Base-by-base conservation (phyloP, 192 early-diverging fungal genomes). In the Jimgerdemannia lactiflua region DNA sequence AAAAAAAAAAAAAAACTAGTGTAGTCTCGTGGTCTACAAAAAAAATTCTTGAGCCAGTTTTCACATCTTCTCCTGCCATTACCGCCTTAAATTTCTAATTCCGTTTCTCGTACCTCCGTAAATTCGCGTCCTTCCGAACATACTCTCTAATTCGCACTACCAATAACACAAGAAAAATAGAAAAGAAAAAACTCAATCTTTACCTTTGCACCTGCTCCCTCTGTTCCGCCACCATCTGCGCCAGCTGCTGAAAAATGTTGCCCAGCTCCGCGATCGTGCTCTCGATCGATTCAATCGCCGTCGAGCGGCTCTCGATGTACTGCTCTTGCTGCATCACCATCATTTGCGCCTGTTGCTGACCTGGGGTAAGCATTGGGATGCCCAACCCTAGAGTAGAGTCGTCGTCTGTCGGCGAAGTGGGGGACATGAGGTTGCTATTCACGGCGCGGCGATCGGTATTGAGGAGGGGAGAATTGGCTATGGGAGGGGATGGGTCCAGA, bases 221-320 rank as follows among this genome's bases (percentile, higher is more conserved):
- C 79, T 97, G 96, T 69, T 91, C 92, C 11, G 94, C 91, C 4
- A 97, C 88, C 87, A 97, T 92, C 4, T 89, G 86, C 4, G 94
- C 94, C 74, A 97, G 89, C 75, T 95, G 91, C 72, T 91, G 91
- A 78, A 96, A 97, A 43, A 97, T 94, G 73, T 91, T 89, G 4
- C 95, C 95, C 18, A 99, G 90, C 77, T 99, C 98, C 0, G 97
- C 93, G 73, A 99, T 97, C 4, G 98, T 99, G 9, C 92, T 91
- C 80, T 99, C 97, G 76, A 99, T 99, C 6, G 94, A 94, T 76
- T 95, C 94, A 73, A 99, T 97, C 0, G 97, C 96, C 18, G 93
- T 92, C 4, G 92, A 89, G 54, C 98, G 90, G 74, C 90, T 92
- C 74, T 98, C 94, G 63, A 99, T 87, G 79, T 97, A 96, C 71